Evolutionary conservation across 78 protist genomes (phyloP), one percentile per base, ranked within the genome.

Genomic region (Dictyostelium capitatum): DNA sequence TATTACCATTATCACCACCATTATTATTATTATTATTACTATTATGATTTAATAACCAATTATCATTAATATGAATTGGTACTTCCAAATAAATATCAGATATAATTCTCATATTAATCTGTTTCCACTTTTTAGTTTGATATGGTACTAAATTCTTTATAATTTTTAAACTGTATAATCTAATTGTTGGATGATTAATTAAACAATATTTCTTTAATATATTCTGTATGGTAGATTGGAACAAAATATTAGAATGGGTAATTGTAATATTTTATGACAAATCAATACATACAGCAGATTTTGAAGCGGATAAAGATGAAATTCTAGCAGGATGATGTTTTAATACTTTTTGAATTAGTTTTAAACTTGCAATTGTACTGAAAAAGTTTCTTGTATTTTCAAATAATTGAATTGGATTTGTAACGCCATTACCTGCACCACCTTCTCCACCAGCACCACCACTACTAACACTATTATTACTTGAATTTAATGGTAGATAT

Each of bases 41-140:
- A 20, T 46, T 77, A 28, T 87, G 92, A 28, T 12, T 43, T 9
- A 82, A 64, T 32, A 87, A 32, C 92, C 92, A 87, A 77, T 30
- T 23, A 64, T 87, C 92, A 87, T 87, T 87, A 1, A 87, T 87
- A 37, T 77, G 92, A 48, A 87, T 74, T 59, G 92, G 92, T 37
- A 87, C 92, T n/a, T 87, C 65, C 19, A 87, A 32, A 64, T 70
- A 87, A 70, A 87, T 87, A 87, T 87, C 92, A 25, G 92, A 59
- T 23, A 87, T 77, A 47, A 77, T 62, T 77, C 69, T 74, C 92
- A 87, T 87, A 64, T 87, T 87, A 57, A 79, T 84, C 47, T 72
- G 81, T 87, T 73, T 87, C 92, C 92, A 87, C 65, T 87, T 87
- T 41, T 75, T 87, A 25, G 82, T 37, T 59, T 75, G 50, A 57